A percentile compares a stretch with the other conserved stretches of the same genome.
phyloP scores from a whole-genome alignment of 2,329 filamentous ascomycete genomes.

The Xylariaceae sp. region DNA sequence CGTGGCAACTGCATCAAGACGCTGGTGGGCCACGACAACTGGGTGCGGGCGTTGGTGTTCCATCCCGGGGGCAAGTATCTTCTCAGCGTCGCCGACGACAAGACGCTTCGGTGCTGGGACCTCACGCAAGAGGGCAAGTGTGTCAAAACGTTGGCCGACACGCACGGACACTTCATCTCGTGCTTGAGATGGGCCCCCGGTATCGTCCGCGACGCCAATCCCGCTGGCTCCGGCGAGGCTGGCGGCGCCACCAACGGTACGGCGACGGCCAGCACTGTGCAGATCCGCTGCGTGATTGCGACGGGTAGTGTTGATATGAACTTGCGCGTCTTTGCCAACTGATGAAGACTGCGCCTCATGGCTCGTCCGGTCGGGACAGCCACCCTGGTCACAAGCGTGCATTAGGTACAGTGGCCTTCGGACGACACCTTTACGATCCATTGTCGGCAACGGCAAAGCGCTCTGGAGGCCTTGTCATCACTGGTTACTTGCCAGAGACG shows the following conservation, averaged over 20 bases:
- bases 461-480: too few species aligned
- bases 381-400: too few species aligned
- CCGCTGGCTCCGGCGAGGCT: constrained; percentile 37
- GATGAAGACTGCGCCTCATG: constrained; percentile 3
- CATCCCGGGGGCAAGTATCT: constrained; percentile 92
- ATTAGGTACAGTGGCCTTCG: too few species aligned
- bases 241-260: constrained; percentile 32
- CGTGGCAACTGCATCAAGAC: constrained; percentile 83
- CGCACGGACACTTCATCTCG: constrained; percentile 80
- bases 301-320: constrained; percentile 83
- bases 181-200: constrained; percentile 86
- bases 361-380: too few species aligned
- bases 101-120: constrained; percentile 92
- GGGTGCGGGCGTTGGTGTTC: constrained; percentile 83
- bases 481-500: too few species aligned
- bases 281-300: constrained; percentile 81
- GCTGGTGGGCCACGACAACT: constrained; percentile 87
- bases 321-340: constrained; percentile 73
- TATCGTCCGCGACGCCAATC: constrained; percentile 48
- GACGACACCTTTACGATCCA: too few species aligned
- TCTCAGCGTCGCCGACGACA: constrained; percentile 83
- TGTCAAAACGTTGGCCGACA: constrained; percentile 75
- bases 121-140: constrained; percentile 85
- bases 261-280: constrained; percentile 43
- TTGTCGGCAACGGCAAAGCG: too few species aligned